A percentile compares a stretch with the other conserved stretches of the same genome.
These are phyloP conservation scores for Mortierella sp. DNA, from an alignment of 371 early-diverging fungal species.

Conservation along the genomic window DNA sequence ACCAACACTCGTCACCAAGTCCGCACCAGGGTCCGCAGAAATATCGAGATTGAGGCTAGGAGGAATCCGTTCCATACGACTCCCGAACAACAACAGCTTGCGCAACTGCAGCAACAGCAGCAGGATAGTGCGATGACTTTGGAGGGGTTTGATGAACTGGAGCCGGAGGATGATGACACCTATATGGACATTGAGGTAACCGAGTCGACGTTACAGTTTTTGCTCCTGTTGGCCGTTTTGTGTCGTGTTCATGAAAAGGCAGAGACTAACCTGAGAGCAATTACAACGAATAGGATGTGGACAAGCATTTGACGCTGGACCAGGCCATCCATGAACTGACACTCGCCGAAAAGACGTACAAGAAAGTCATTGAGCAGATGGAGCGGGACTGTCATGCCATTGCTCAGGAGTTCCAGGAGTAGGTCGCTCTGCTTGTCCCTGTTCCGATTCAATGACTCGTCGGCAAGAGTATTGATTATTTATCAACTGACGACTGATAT, in stretches of 20 bases:
- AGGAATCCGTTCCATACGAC: slow-evolving; percentile 42
- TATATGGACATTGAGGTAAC: slow-evolving; percentile 52
- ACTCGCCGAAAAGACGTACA: slow-evolving; percentile 41
- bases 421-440: slow-evolving; percentile 9
- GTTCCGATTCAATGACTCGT: neutral
- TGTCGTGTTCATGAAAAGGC: neutral
- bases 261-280: neutral
- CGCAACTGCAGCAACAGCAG: neutral
- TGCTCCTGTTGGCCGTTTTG: neutral
- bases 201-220: no score
- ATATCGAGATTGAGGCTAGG: slow-evolving; percentile 49
- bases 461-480: neutral
- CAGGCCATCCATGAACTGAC: slow-evolving; percentile 49
- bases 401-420: slow-evolving; percentile 49
- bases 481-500: neutral
- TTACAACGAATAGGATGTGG: slow-evolving; percentile 32
- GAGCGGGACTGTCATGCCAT: slow-evolving; percentile 35
- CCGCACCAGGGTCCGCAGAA: slow-evolving; percentile 32
- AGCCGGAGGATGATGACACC: neutral
- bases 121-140: neutral
- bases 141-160: slow-evolving; percentile 14
- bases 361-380: slow-evolving; percentile 29
- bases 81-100: neutral
- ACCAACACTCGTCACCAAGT: slow-evolving; percentile 39
- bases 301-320: slow-evolving; percentile 45